Percentiles rank a stretch among this genome's conserved stretches.
phyloP scores from a whole-genome alignment of 2,329 filamentous ascomycete species.

The Exophiala sideris region DNA sequence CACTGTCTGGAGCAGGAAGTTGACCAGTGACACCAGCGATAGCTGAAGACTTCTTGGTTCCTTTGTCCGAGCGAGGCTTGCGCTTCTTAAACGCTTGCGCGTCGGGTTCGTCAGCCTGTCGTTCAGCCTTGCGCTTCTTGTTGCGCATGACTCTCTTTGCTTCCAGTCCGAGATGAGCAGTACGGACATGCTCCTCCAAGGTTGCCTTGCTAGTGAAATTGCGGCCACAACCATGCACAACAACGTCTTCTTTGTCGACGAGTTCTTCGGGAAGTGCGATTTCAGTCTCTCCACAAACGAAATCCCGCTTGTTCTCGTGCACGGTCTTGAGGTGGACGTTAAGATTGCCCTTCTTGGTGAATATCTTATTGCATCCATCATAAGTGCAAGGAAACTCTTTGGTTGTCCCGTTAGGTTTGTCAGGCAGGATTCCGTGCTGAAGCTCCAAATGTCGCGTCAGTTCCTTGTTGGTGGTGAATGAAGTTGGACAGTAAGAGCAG shows the following conservation, averaged over 20 bases:
- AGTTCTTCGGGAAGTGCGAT: slow-evolving; percentile 58
- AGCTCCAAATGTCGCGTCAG: slow-evolving; percentile 76
- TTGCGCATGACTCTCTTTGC: slow-evolving; percentile 39
- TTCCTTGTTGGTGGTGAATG: slow-evolving; percentile 63
- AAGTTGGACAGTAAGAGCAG: slow-evolving; percentile 71
- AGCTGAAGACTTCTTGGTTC: slow-evolving; percentile 19
- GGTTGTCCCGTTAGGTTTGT: slow-evolving; percentile 49
- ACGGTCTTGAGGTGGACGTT: slow-evolving; percentile 73
- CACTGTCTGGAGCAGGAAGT: slow-evolving; percentile 27
- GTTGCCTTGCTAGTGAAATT: slow-evolving; percentile 73
- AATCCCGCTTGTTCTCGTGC: slow-evolving; percentile 70
- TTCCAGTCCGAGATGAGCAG: slow-evolving; percentile 68
- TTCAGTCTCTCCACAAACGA: slow-evolving; percentile 71
- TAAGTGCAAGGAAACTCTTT: slow-evolving; percentile 55
- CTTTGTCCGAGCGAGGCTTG: slow-evolving; percentile 28
- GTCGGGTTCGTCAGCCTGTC: slow-evolving; percentile 24
- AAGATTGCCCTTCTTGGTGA: slow-evolving; percentile 80
- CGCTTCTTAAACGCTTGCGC: slow-evolving; percentile 20
- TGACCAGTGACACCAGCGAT: slow-evolving; percentile 37
- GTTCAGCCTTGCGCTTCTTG: slow-evolving; percentile 41
- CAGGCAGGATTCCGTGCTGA: slow-evolving; percentile 57
- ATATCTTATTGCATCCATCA: slow-evolving; percentile 67
- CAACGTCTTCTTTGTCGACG: slow-evolving; percentile 56
- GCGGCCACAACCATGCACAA: slow-evolving; percentile 66
- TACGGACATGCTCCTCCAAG: slow-evolving; percentile 80